Conservation (phyloP, 1,284 basidiomycete species). For the Schizopora paradoxa region DNA sequence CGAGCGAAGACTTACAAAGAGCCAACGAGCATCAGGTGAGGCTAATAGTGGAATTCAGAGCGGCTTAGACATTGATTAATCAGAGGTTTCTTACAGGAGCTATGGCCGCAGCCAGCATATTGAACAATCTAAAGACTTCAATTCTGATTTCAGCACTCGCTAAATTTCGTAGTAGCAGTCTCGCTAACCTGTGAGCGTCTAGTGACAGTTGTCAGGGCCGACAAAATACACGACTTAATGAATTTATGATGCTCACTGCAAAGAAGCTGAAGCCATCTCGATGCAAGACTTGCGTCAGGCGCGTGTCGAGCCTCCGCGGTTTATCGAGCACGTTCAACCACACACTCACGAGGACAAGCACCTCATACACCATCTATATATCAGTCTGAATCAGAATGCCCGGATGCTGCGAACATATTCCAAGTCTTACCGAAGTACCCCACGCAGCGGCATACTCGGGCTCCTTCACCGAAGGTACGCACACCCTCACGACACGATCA, state of each 20-base stretch:
- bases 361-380: conserved; percentile 20
- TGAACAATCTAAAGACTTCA: conserved; percentile 6
- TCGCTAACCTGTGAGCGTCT: too few species aligned
- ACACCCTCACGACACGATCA: conserved; percentile 1
- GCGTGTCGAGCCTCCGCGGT: conserved; percentile 16
- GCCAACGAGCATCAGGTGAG: neutral
- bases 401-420: neutral
- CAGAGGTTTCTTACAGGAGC: conserved; percentile 10
- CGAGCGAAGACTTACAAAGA: conserved; percentile 3
- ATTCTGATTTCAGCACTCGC: too few species aligned
- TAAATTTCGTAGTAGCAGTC: too few species aligned
- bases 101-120: conserved; percentile 7
- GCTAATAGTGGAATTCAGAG: too few species aligned
- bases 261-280: conserved; percentile 23
- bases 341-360: conserved; percentile 17
- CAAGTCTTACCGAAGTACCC: conserved; percentile 12
- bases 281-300: conserved; percentile 13
- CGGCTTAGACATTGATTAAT: too few species aligned
- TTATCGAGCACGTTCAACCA: conserved; percentile 18
- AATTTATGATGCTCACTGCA: conserved; percentile 14
- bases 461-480: neutral
- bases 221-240: too few species aligned
- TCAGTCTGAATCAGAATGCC: neutral
- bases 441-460: conserved; percentile 9
- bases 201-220: neutral